Base-by-base conservation (phyloP, 495 filamentous ascomycete genomes). In the Xylaria grammica region DNA sequence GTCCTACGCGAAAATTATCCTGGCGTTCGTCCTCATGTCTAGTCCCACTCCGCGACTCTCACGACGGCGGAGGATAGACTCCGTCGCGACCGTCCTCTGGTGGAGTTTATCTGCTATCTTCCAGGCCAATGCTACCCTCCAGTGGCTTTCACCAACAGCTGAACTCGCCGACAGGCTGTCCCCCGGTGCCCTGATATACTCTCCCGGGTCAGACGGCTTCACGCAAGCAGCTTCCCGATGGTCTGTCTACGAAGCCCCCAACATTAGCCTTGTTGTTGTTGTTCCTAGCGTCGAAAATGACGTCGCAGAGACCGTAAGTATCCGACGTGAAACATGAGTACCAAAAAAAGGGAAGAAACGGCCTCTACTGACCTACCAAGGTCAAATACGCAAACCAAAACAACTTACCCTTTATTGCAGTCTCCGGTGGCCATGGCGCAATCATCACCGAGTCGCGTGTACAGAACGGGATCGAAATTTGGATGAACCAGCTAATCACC, bases 391-490 rank as follows among this genome's bases (percentile, higher is more conserved):
- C 81, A 6, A 81, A 81, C 62, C 54, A 65, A 56, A 51, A 76
- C 27, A 62, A 73, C n/a, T 19, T 85, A 1, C 77, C 82, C 0
- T 85, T 79, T 60, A 73, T 86, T 10, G 72, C 79, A 0, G 70
- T 74, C 34, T 77, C 70, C 59, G 75, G 78, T 32, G 77, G 68
- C 10, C 83, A 85, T 57, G 82, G 82, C 11, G 58, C 67, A 36
- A 74, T 72, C 32, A 71, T 66, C 20, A 73, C 72, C n/a, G n/a
- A 0, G 62, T 83, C 15, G 74, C 74, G 5, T 77, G 74, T 84
- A 66, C 29, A 74, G 13, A 55, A 77, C 54, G 83, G 82, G 9
- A 79, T 86, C 42, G 73, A 75, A 6, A 85, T 85, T 32, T 72
- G 69, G 60, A 42, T 85, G 60, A 67, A 65, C 34, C 65, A 77